A percentile compares a stretch with the other conserved stretches of the same genome.
phyloP scores from a whole-genome alignment of 2,329 filamentous ascomycete genomes.

The Alternaria sp. region DNA sequence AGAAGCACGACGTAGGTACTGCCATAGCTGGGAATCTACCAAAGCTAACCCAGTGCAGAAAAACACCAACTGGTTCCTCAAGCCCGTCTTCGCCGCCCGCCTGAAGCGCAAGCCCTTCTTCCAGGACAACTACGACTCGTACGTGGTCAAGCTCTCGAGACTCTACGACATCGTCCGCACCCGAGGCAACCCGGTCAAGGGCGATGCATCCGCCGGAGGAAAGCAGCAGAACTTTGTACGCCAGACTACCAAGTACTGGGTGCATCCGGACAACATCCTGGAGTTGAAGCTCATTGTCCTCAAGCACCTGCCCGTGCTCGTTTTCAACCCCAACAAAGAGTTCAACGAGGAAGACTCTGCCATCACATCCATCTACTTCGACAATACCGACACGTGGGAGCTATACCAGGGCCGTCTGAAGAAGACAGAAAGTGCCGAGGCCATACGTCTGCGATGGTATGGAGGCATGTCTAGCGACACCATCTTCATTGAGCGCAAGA shows the following conservation, averaged over 20 bases:
- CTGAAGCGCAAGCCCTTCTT: slow-evolving; percentile 98
- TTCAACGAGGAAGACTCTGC: slow-evolving; percentile 90
- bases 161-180: slow-evolving; percentile 95
- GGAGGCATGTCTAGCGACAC: slow-evolving; percentile 94
- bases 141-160: slow-evolving; percentile 92
- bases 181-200: slow-evolving; percentile 88
- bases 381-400: slow-evolving; percentile 93
- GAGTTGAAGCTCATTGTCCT: slow-evolving; percentile 97
- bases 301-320: slow-evolving; percentile 94
- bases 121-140: slow-evolving; percentile 97
- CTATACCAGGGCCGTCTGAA: slow-evolving; percentile 93
- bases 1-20: slow-evolving; percentile 88
- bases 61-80: slow-evolving; percentile 91
- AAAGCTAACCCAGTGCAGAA: slow-evolving; percentile 66
- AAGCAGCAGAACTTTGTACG: slow-evolving; percentile 94
- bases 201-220: slow-evolving; percentile 89
- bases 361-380: slow-evolving; percentile 98
- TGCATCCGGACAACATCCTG: slow-evolving; percentile 97
- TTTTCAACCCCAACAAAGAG: slow-evolving; percentile 97
- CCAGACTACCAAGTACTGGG: slow-evolving; percentile 99
- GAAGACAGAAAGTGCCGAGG: slow-evolving; percentile 97
- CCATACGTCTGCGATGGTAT: slow-evolving; percentile 96
- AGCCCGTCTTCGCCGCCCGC: slow-evolving; percentile 92
- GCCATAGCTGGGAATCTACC: slow-evolving; percentile 9
- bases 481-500: slow-evolving; percentile 97